These are phyloP conservation scores for Fraxinus pennsylvanica DNA, from an alignment of 257 asterid species.

Conservation along the genomic window DNA sequence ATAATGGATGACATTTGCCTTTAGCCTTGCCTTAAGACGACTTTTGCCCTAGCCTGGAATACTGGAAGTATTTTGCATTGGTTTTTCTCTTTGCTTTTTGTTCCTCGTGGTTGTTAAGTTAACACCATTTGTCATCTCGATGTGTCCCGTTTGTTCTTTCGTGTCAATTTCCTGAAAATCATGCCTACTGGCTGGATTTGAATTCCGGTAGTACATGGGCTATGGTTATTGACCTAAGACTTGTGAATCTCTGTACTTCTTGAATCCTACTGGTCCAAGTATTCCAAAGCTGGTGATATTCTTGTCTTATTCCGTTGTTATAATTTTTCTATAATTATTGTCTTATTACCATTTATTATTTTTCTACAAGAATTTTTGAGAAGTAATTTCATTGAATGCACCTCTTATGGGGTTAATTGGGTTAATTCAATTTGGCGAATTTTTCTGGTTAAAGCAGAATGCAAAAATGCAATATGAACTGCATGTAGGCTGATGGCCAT, in stretches of 20 bases:
- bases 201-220: not conserved
- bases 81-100: not conserved
- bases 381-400: not conserved
- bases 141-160: not conserved
- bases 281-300: not conserved
- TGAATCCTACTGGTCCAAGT: not conserved
- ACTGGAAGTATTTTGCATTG: not conserved
- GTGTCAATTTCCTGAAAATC: not conserved
- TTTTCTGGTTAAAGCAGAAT: not conserved
- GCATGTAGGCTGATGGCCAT: not conserved
- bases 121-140: not conserved
- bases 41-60: not conserved
- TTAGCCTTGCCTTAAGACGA: no score
- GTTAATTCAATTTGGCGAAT: not conserved
- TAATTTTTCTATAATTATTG: no score
- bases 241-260: not conserved
- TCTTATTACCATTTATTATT: not conserved
- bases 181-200: not conserved
- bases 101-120: not conserved
- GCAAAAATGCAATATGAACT: not conserved
- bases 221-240: not conserved
- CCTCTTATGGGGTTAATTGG: not conserved
- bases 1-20: not conserved
- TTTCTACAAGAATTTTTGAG: not conserved
- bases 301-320: not conserved